A percentile compares a stretch with the other conserved stretches of the same genome.
These are phyloP conservation scores for Ceratocystis huliohia DNA, from an alignment of 2,329 filamentous ascomycete species.

Conservation along the genomic window DNA sequence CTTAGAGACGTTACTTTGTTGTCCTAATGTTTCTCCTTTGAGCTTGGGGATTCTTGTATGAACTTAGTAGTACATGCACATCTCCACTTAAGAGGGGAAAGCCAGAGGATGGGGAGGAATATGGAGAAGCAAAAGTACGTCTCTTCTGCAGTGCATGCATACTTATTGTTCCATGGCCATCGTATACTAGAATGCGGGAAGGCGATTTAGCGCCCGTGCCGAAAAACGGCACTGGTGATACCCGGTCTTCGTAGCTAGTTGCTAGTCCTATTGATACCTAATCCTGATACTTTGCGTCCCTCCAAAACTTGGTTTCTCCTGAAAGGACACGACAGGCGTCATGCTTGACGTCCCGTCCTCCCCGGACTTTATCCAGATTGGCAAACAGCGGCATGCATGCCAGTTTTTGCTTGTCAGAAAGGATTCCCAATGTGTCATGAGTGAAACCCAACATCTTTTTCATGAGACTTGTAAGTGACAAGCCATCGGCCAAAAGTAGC, in stretches of 20 bases:
- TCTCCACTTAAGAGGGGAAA: too few relatives aligned
- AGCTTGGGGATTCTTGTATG: neutral
- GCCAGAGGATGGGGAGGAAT: neutral
- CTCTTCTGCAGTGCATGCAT: neutral
- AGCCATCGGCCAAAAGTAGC: neutral
- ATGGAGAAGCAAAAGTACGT: neutral
- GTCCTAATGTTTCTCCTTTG: neutral
- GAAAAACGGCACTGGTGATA: neutral
- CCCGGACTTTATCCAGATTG: neutral
- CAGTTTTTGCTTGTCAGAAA: conserved; percentile 13
- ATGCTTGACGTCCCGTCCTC: neutral
- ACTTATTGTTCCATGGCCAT: neutral
- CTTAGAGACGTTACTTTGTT: neutral
- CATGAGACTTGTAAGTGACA: neutral
- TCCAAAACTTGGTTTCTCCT: neutral
- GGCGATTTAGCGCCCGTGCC: neutral
- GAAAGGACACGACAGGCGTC: neutral
- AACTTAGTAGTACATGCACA: neutral
- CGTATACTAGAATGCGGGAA: neutral
- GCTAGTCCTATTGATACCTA: neutral
- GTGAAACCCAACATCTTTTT: neutral
- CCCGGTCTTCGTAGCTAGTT: neutral
- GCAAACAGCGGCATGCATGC: neutral
- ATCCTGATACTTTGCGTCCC: neutral
- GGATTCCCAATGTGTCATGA: conserved; percentile 8